These are phyloP conservation scores for Coemansia sp. DNA, from an alignment of 192 early-diverging fungal genomes.

Conservation along the genomic window DNA sequence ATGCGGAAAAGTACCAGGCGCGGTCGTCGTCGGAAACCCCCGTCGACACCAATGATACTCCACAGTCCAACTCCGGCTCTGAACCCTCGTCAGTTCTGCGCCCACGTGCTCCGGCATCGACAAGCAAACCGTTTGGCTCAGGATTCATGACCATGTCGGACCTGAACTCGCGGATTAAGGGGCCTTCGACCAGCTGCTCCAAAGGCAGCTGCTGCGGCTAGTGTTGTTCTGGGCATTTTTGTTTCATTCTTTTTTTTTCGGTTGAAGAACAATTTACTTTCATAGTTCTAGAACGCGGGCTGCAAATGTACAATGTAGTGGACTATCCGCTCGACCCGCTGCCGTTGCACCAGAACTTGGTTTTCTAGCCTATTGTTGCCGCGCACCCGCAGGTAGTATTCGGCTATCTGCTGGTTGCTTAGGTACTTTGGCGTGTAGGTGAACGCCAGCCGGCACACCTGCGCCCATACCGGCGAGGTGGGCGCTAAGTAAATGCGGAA, in stretches of 20 bases:
- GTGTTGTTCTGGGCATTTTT: background rate
- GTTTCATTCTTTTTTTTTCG: slow-evolving; percentile 1
- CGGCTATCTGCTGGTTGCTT: slow-evolving; percentile 32
- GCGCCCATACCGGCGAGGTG: slow-evolving; percentile 35
- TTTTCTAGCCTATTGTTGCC: slow-evolving; percentile 36
- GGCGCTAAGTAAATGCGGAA: slow-evolving; percentile 28
- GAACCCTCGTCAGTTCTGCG: slow-evolving; percentile 12
- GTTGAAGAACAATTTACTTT: background rate
- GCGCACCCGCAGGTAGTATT: slow-evolving; percentile 44
- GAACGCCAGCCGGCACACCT: slow-evolving; percentile 24
- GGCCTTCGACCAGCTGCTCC: slow-evolving; percentile 7
- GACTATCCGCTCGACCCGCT: slow-evolving; percentile 33
- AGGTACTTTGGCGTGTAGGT: slow-evolving; percentile 25
- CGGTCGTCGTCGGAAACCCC: background rate
- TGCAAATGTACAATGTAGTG: slow-evolving; percentile 12
- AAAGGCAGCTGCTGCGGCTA: slow-evolving; percentile 39
- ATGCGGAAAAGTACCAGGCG: slow-evolving; percentile 5
- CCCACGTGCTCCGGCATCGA: slow-evolving; percentile 16
- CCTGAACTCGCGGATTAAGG: slow-evolving; percentile 19
- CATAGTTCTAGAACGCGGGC: background rate
- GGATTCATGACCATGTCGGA: slow-evolving; percentile 24
- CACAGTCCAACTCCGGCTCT: background rate
- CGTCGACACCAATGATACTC: background rate
- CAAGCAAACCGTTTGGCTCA: slow-evolving; percentile 23
- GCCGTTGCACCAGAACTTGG: slow-evolving; percentile 31